Evolutionary conservation across 2,329 filamentous ascomycete genomes (phyloP).

Genomic region (Hypoxylon sp.): DNA sequence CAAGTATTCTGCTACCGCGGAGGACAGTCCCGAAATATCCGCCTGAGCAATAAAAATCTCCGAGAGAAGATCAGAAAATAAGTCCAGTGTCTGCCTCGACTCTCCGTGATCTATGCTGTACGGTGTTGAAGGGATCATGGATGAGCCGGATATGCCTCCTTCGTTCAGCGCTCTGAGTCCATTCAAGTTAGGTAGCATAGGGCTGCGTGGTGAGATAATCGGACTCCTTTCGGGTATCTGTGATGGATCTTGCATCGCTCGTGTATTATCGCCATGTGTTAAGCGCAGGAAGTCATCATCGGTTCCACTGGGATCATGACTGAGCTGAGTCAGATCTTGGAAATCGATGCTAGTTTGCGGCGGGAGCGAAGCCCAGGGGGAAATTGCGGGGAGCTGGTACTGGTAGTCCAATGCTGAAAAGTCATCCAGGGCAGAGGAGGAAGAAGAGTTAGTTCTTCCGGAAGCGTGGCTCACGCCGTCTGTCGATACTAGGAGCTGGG

Average conservation of each 20-base stretch:
- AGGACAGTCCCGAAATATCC: slow-evolving; percentile 1
- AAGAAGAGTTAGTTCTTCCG: slow-evolving; percentile 2
- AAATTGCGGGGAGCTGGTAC: slow-evolving; percentile 1
- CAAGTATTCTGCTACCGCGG: slow-evolving; percentile 1
- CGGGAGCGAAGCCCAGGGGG: neutral
- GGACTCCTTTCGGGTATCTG: slow-evolving; percentile 2
- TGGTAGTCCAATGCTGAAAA: neutral
- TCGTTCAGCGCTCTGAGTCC: neutral
- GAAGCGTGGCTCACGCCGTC: neutral
- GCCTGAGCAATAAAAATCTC: slow-evolving; percentile 2
- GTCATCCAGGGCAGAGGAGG: neutral
- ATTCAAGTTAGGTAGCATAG: neutral
- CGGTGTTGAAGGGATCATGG: neutral
- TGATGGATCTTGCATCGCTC: neutral
- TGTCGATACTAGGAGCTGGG: neutral
- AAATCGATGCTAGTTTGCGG: neutral
- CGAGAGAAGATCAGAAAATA: slow-evolving; percentile 6
- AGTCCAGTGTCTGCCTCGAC: neutral
- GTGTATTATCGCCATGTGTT: neutral
- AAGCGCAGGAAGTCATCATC: neutral
- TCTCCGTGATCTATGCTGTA: neutral
- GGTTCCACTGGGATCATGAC: neutral
- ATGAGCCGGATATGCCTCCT: neutral
- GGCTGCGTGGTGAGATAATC: slow-evolving; percentile 4
- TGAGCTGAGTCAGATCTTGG: neutral